phyloP scores from a whole-genome alignment of 2,329 filamentous ascomycete genomes.

The Fusarium scirpi region DNA sequence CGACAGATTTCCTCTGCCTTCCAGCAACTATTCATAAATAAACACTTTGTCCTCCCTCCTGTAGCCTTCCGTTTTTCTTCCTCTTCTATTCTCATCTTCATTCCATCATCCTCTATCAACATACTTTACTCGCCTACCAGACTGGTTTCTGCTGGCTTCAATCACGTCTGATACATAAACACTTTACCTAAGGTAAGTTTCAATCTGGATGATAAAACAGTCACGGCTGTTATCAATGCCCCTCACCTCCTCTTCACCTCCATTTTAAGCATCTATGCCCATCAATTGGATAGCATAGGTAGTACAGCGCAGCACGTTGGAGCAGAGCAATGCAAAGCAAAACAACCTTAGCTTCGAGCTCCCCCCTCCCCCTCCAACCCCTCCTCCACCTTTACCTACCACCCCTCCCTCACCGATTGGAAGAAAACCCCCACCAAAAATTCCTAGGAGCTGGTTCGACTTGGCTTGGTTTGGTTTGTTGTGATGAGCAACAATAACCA shows the following conservation, averaged over 20 bases:
- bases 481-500: constrained; percentile 45
- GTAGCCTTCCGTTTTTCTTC: constrained; percentile 4
- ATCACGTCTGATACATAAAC: constrained; percentile 28
- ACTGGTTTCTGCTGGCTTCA: constrained; percentile 33
- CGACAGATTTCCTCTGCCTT: constrained; percentile 31
- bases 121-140: constrained; percentile 19
- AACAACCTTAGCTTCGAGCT: constrained; percentile 1
- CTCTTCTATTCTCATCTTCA: constrained; percentile 24
- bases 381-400: constrained; percentile 27
- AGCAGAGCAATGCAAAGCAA: constrained; percentile 2
- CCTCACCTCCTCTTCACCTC: constrained; percentile 5
- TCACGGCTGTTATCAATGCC: constrained; percentile 31
- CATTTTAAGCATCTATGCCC: neutral
- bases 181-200: constrained; percentile 39
- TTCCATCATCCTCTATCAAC: constrained; percentile 3
- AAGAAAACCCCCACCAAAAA: constrained; percentile 44
- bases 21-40: constrained; percentile 34
- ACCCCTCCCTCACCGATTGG: constrained; percentile 40
- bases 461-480: constrained; percentile 36
- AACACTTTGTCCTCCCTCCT: constrained; percentile 36
- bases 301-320: neutral
- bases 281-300: neutral
- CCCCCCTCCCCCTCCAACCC: constrained; percentile 19
- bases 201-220: constrained; percentile 23
- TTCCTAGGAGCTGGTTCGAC: constrained; percentile 37